These are phyloP conservation scores for Pseudoturritis turrita DNA, from an alignment of 345 rosid genomes.

Conservation along the genomic window DNA sequence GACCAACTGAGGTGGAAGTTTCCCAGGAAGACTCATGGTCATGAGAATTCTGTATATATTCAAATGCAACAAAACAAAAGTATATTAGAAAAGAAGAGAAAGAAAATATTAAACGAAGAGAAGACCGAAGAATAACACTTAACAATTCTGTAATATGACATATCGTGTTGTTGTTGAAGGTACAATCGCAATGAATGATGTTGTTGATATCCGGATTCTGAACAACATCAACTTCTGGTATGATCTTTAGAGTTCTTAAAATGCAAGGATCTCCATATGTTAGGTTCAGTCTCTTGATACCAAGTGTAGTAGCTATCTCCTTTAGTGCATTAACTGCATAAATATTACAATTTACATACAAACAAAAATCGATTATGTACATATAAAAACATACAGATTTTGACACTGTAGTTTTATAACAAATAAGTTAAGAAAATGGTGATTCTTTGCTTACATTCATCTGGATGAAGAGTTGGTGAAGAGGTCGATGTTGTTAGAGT, in stretches of 20 bases:
- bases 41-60: not conserved
- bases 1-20: conserved; percentile 2
- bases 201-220: not conserved
- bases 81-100: not conserved
- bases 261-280: conserved; percentile 7
- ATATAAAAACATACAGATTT: too few relatives aligned
- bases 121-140: not conserved
- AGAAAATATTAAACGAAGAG: not conserved
- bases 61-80: too few relatives aligned
- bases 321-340: not conserved
- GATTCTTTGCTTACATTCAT: conserved; percentile 2
- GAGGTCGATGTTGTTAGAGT: not conserved
- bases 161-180: not conserved
- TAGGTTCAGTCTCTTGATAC: not conserved
- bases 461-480: conserved; percentile 14
- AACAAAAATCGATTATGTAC: too few relatives aligned
- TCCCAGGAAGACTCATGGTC: not conserved
- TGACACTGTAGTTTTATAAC: too few relatives aligned
- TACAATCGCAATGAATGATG: not conserved
- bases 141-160: conserved; percentile 24
- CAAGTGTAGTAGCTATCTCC: conserved; percentile 21
- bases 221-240: not conserved
- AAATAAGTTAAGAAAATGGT: not conserved
- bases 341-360: not conserved
- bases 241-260: not conserved